phyloP scores from a whole-genome alignment of 129 eudicot species.

The Tanacetum coccineum region DNA sequence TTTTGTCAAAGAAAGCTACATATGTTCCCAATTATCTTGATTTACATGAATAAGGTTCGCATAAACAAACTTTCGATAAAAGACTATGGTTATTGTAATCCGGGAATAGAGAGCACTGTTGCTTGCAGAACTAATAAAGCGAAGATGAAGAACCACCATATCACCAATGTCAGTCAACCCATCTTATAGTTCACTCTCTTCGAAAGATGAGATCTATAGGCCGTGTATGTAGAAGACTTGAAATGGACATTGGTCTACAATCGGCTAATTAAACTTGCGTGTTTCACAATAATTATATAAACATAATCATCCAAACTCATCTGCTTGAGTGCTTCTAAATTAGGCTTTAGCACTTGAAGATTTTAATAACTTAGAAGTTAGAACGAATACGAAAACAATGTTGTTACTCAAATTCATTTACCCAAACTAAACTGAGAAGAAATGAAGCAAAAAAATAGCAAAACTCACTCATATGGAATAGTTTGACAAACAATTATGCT shows the following conservation, averaged over 20 bases:
- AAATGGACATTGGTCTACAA: conserved; percentile 12
- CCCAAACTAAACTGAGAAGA: no score
- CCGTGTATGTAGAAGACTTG: conserved; percentile 7
- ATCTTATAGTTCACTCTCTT: neutral
- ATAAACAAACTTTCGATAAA: neutral
- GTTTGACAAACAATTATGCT: no score
- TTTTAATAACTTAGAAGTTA: no score
- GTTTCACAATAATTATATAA: conserved; percentile 10
- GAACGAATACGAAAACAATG: no score
- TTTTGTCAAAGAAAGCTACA: neutral
- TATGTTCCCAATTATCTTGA: conserved; percentile 6
- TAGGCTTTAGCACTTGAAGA: no score
- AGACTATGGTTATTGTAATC: conserved; percentile 5
- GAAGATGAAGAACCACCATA: conserved; percentile 11
- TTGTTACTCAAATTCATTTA: no score
- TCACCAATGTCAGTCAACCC: conserved; percentile 9
- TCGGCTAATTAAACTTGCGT: conserved; percentile 2
- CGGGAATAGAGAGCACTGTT: neutral
- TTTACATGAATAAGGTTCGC: conserved; percentile 9
- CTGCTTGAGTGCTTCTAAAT: neutral
- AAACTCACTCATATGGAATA: no score
- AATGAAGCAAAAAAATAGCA: no score
- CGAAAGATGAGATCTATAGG: neutral
- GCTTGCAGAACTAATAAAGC: conserved; percentile 5
- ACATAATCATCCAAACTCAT: conserved; percentile 16